Evolutionary conservation across 495 filamentous ascomycete genomes (phyloP).

Genomic region (Neurospora sp.): DNA sequence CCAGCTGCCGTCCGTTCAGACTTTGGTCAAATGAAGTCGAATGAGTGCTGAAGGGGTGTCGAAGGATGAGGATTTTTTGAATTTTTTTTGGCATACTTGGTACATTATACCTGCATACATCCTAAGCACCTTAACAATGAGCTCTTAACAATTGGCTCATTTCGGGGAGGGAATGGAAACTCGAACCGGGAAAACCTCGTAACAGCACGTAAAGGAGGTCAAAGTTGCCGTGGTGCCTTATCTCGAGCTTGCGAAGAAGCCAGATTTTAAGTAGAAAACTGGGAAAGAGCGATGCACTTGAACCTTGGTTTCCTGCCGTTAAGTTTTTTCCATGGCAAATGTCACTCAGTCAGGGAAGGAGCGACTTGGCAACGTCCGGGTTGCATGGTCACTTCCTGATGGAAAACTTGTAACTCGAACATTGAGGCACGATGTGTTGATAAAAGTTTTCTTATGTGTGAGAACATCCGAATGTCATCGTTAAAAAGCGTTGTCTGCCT

Average conservation of each 20-base stretch:
- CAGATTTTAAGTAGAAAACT: not conserved
- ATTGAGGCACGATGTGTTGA: not conserved
- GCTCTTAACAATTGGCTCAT: no score
- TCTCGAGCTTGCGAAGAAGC: not conserved
- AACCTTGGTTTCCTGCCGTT: not conserved
- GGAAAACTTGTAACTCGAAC: not conserved
- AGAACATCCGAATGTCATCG: not conserved
- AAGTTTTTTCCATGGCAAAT: not conserved
- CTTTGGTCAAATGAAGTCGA: not conserved
- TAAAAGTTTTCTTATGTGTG: not conserved
- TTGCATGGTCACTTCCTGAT: not conserved
- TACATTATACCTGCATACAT: no score
- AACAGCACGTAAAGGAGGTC: no score
- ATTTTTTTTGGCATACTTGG: no score
- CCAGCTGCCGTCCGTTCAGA: not conserved
- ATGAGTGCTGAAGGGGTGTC: not conserved
- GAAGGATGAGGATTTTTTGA: no score
- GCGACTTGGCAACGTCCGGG: not conserved
- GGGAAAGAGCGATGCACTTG: not conserved
- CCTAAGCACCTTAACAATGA: no score
- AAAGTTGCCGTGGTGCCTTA: no score
- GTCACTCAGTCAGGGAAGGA: not conserved
- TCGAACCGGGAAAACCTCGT: no score
- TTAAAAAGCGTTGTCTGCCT: not conserved
- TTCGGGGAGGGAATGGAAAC: no score